Base-by-base conservation (phyloP, 768 basidiomycete genomes). In the Termitomyces sp. region DNA sequence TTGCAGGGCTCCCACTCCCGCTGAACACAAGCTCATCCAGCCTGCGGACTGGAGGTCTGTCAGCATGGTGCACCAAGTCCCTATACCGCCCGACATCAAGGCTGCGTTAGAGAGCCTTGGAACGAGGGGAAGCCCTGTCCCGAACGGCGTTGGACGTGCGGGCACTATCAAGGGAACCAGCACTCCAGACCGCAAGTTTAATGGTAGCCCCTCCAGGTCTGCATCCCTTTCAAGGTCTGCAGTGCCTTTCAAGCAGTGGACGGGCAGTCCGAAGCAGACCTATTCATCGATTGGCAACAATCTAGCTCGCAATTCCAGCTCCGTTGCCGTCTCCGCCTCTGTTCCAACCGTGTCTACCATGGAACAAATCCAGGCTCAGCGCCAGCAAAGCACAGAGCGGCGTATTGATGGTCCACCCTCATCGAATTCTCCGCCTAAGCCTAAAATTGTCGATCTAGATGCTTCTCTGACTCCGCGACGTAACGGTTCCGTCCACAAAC, bases 1-100 rank as follows among this genome's bases (percentile, higher is more conserved):
- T 76, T 94, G 91, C 76, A 85, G 90, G n/a, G 75, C 90, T 0
- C 91, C 91, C 1, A 72, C 71, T 30, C 63, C 75, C 18, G 73
- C 67, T 55, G 91, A 93, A 69, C 77, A 80, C 63, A 77, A 79
- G 61, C 68, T 79, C 62, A 85, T 93, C 56, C 82, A 80, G 22
- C 79, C 84, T 52, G 85, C 86, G 3, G 90, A 92, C 69, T 94
- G 91, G 91, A 83, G 78, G 62, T 82, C 88, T 32, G 89, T 93
- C 68, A 87, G 83, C 71, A 78, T 81, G 60, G 83, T 92, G 11
- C 87, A 92, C 66, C 80, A 81, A 58, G 76, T 92, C 55, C 78
- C 86, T 54, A 90, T 92, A 60, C 91, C 91, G 18, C 67, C 77
- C 13, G 87, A 88, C 52, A 80, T 90, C 70, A 87, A 86, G 70